Percentiles rank a stretch among this genome's conserved stretches.
Conservation (phyloP, 805 yeast species). For the Wilhelminamyces savonicus region DNA sequence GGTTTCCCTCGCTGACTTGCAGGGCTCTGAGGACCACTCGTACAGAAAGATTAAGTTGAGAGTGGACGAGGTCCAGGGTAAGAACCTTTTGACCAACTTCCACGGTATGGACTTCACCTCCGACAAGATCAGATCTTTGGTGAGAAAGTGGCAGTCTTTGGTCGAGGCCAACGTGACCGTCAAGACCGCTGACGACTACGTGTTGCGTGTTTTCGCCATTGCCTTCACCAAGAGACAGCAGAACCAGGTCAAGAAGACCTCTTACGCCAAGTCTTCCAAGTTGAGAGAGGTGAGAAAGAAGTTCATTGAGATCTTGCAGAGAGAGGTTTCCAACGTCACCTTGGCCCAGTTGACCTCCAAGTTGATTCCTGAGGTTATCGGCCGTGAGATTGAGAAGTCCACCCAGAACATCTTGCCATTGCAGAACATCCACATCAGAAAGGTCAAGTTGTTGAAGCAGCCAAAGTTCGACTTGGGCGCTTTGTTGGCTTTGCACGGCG, state of each 20-base stretch:
- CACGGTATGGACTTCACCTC: slow-evolving; percentile 98
- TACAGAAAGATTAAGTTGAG: slow-evolving; percentile 96
- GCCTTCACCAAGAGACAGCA: slow-evolving; percentile 98
- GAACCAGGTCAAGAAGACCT: slow-evolving; percentile 95
- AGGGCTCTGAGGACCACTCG: slow-evolving; percentile 98
- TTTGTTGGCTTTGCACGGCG: slow-evolving; percentile 96
- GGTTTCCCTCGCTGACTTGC: slow-evolving; percentile 93
- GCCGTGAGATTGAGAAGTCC: slow-evolving; percentile 96
- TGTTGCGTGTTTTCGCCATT: slow-evolving; percentile 91
- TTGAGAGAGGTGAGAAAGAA: slow-evolving; percentile 96
- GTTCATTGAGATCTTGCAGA: slow-evolving; percentile 92
- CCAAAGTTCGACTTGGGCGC: slow-evolving; percentile 98
- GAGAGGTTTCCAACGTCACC: slow-evolving; percentile 92
- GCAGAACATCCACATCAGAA: slow-evolving; percentile 98
- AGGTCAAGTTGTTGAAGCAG: slow-evolving; percentile 96
- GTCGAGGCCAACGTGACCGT: slow-evolving; percentile 98
- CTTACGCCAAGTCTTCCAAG: slow-evolving; percentile 97
- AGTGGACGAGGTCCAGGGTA: slow-evolving; percentile 99
- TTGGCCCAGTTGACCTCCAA: slow-evolving; percentile 94
- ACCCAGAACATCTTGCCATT: slow-evolving; percentile 93
- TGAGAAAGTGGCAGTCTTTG: slow-evolving; percentile 98
- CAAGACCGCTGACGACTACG: slow-evolving; percentile 97
- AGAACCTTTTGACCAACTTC: slow-evolving; percentile 98
- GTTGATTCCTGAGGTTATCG: slow-evolving; percentile 97
- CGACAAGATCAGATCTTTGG: slow-evolving; percentile 95